Conservation (phyloP, 805 yeast species). For the Scheffersomyces amazonensis region DNA sequence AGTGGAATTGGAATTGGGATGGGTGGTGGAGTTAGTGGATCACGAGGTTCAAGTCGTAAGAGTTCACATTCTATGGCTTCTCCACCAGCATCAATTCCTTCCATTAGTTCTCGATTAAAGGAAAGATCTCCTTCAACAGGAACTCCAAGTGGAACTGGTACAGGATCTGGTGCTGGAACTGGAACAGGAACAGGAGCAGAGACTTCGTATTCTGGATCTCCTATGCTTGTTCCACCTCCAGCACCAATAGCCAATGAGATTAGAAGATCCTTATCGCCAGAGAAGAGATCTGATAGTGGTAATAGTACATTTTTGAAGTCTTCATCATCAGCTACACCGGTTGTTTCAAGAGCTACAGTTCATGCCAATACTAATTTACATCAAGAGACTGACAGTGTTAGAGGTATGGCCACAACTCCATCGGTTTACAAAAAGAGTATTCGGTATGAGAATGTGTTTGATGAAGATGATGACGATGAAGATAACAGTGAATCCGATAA, state of each 20-base stretch:
- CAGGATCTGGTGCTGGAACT: no score
- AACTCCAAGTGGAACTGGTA: no score
- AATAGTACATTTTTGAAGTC: conserved; percentile 15
- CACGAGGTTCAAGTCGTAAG: conserved; percentile 24
- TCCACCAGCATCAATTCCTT: conserved; percentile 18
- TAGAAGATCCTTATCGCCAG: neutral
- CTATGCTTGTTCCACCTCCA: conserved; percentile 3
- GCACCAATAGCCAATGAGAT: neutral
- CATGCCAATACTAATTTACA: conserved; percentile 15
- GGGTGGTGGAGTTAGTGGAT: conserved; percentile 10
- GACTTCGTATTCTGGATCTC: neutral
- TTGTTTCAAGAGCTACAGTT: conserved; percentile 19
- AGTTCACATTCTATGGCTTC: conserved; percentile 29
- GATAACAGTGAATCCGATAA: conserved; percentile 15
- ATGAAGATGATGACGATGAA: conserved; percentile 49
- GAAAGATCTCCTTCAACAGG: conserved; percentile 17
- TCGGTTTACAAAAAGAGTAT: conserved; percentile 24
- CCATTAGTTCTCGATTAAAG: conserved; percentile 30
- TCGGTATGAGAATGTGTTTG: conserved; percentile 40
- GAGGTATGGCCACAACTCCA: conserved; percentile 36
- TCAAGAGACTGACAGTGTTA: conserved; percentile 8
- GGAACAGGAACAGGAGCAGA: neutral
- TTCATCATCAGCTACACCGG: conserved; percentile 17
- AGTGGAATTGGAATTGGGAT: no score
- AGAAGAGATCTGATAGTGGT: neutral